Percentiles rank a stretch among this genome's conserved stretches.
Evolutionary conservation across 495 filamentous ascomycete genomes (phyloP).

Genomic region (Annulohypoxylon bovei): DNA sequence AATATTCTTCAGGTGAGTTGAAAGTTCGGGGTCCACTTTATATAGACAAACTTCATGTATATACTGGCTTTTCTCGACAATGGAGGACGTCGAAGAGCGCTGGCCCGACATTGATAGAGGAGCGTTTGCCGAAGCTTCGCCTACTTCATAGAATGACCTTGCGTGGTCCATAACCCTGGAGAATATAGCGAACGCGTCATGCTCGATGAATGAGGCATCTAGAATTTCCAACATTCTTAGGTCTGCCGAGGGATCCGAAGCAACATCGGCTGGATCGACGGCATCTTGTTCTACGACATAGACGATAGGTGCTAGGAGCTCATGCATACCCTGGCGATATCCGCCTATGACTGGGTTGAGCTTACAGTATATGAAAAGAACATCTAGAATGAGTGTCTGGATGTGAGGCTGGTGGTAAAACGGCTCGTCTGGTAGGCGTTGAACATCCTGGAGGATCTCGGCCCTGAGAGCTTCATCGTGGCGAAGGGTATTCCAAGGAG

Average conservation of each 20-base stretch:
- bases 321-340: slow-evolving; percentile 98
- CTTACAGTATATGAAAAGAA: slow-evolving; percentile 94
- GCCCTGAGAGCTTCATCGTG: slow-evolving; percentile 83
- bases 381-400: slow-evolving; percentile 84
- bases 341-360: slow-evolving; percentile 83
- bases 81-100: slow-evolving; percentile 66
- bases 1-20: slow-evolving; percentile 80
- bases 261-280: slow-evolving; percentile 53
- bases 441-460: slow-evolving; percentile 96
- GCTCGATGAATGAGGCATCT: slow-evolving; percentile 79
- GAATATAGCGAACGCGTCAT: slow-evolving; percentile 91
- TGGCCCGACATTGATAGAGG: slow-evolving; percentile 23
- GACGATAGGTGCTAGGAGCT: slow-evolving; percentile 88
- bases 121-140: slow-evolving; percentile 45
- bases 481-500: slow-evolving; percentile 86
- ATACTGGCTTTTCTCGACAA: slow-evolving; percentile 83
- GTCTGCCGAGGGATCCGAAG: slow-evolving; percentile 48
- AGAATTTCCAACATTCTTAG: slow-evolving; percentile 69
- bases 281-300: slow-evolving; percentile 90
- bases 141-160: slow-evolving; percentile 83
- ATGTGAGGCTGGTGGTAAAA: slow-evolving; percentile 85
- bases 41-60: slow-evolving; percentile 85
- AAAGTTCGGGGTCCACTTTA: slow-evolving; percentile 81
- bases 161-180: slow-evolving; percentile 85
- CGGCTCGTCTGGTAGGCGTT: slow-evolving; percentile 88